Base-by-base conservation (phyloP, 495 filamentous ascomycete species). In the Neurospora pannonica region DNA sequence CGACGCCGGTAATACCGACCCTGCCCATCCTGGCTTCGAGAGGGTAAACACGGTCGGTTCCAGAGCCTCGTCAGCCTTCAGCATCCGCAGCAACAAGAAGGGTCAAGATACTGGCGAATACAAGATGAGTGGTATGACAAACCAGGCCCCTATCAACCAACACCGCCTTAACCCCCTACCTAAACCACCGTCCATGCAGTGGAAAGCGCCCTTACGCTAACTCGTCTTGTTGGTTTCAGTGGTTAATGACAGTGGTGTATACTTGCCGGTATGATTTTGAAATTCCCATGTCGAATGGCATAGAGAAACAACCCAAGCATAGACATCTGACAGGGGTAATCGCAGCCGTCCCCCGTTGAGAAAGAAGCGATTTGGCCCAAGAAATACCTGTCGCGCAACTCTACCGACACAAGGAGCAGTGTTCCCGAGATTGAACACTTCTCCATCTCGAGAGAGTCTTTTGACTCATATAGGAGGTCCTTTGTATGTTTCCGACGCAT, bases 361-460 rank as follows among this genome's bases (percentile, higher is more conserved):
- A 94, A 93, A 77, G 92, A 92, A 78, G 87, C 90, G 74, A 92
- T 94, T 78, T 99, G 95, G 97, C 90, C 90, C 54, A 87, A 87
- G 78, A 91, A 91, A 54, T 90, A 92, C 36, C 90, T 91, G 10
- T 89, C 89, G 15, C 88, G 87, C 76, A 89, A 90, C 2, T 92
- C 92, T 9, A 92, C 83, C 76, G 83, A 91, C 79, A 92, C 91
- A 74, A 88, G 88, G 37, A 90, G 88, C 77, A 87, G 91, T 72
- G 84, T 15, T 94, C 87, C 90, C 78, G 92, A 95, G 74, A 93
- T 94, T 79, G 96, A 98, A 78, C 95, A 93, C 31, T 99, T 99
- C 83, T 93, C 92, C 71, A 99, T 99, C 83, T 97, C 96, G 38
- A 90, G 96, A 77, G 96, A 99, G 83, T 97, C 94, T 10, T 99